Conservation (phyloP, 2,329 filamentous ascomycete genomes). For the Tolypocladium paradoxum region DNA sequence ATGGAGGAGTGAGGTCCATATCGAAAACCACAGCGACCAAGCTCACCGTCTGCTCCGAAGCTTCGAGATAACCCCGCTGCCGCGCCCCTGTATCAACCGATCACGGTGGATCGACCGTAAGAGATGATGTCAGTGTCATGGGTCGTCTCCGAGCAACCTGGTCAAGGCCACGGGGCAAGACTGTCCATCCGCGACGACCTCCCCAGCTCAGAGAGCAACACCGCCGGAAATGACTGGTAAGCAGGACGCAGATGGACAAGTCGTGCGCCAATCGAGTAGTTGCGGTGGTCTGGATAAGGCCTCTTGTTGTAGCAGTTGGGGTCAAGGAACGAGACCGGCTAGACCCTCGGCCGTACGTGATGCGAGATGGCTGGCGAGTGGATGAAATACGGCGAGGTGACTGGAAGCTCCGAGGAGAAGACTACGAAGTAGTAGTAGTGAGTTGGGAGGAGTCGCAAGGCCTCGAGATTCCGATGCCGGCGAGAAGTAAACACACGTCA, state of each 20-base stretch:
- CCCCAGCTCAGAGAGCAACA: neutral
- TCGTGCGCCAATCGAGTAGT: neutral
- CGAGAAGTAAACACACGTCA: neutral
- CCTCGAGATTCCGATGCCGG: neutral
- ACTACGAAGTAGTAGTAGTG: neutral
- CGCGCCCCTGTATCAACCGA: neutral
- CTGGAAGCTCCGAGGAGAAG: neutral
- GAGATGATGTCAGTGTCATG: neutral
- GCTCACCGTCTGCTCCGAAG: neutral
- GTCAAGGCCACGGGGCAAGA: neutral
- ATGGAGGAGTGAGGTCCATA: constrained; percentile 41
- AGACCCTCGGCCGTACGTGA: neutral
- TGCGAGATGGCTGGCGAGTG: neutral
- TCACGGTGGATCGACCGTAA: neutral
- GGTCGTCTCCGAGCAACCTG: neutral
- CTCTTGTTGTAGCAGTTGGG: neutral
- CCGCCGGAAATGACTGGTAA: neutral
- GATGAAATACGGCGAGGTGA: neutral
- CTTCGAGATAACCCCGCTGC: neutral
- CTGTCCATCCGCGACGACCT: neutral
- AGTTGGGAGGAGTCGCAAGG: neutral
- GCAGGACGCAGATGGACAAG: neutral
- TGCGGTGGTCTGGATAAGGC: neutral
- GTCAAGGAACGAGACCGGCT: neutral
- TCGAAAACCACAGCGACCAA: constrained; percentile 9